These are phyloP conservation scores for Kingdonia uniflora DNA, from an alignment of 164 flowering plant species.

Conservation along the genomic window DNA sequence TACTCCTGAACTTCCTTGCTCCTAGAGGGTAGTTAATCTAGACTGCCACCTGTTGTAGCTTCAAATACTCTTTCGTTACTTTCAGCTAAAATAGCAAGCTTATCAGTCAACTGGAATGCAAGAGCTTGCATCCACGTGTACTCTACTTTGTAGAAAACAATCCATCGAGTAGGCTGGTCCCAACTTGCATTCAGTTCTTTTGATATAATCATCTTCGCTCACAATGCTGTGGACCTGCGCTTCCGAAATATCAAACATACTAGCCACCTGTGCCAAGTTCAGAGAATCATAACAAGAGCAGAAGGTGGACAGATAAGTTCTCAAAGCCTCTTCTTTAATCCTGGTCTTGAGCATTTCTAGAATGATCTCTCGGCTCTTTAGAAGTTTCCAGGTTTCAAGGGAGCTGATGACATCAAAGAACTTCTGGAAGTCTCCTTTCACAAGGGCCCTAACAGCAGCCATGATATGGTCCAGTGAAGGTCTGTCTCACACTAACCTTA, in stretches of 20 bases:
- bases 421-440: conserved; percentile 62
- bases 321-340: conserved; percentile 83
- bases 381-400: conserved; percentile 78
- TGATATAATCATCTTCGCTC: conserved; percentile 85
- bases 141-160: conserved; percentile 65
- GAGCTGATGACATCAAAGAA: conserved; percentile 57
- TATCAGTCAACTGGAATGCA: conserved; percentile 76
- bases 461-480: conserved; percentile 82
- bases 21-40: conserved; percentile 56
- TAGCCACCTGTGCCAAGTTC: conserved; percentile 56
- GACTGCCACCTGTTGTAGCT: conserved; percentile 57
- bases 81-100: conserved; percentile 65
- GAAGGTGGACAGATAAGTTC: conserved; percentile 72
- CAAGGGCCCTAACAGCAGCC: conserved; percentile 87
- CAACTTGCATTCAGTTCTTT: conserved; percentile 92
- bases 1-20: conserved; percentile 74
- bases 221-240: conserved; percentile 45
- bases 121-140: conserved; percentile 69
- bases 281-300: conserved; percentile 53
- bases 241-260: conserved; percentile 75
- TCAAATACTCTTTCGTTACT: conserved; percentile 88
- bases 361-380: conserved; percentile 45
- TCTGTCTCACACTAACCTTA: conserved; percentile 74
- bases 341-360: conserved; percentile 72
- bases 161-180: conserved; percentile 78